Base-by-base conservation (phyloP, 176 grass and related monocot genomes). In the Rhynchospora tenuis region DNA sequence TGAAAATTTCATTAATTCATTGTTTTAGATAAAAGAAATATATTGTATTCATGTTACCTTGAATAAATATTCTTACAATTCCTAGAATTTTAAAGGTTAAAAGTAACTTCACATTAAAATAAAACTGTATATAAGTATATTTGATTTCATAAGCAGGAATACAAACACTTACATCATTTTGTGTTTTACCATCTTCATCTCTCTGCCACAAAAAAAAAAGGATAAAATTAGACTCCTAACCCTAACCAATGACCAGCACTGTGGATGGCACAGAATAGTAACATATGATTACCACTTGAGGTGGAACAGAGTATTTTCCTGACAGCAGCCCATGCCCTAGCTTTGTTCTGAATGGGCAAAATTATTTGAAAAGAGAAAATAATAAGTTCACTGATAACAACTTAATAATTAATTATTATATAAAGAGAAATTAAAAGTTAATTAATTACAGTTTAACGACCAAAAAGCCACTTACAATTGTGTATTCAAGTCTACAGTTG, bases 291-390 rank as follows among this genome's bases (percentile, higher is more conserved):
- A 99, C 96, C 93, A 92, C 86, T 59, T 90, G 83, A 69, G 67
- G 73, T 65, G 89, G 83, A 20, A 66, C n/a, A 73, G 96, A 99
- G 84, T 95, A 92, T 89, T 88, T 93, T 73, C 93, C 93, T 62
- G 96, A 99, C 59, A 99, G 88, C 91, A 99, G 54, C 70, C 96
- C 96, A 88, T 95, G 91, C 2, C 84, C 96, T 59, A 99, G 72
- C 73, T 99, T 99, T 80, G 93, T 93, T 91, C 96, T 99, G 85
- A 22, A 84, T 73, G 84, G 47, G 79, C 46, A 46, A 62, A 84
- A 60, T 47, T 58, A 46, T 42, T 20, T 67, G 5, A 69, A 46
- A 1, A 51, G 28, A 67, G 3, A 38, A 59, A 64, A 59, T 64
- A 85, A 27, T 60, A 65, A 33, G 31, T 33, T 33, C 31, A 33